Base-by-base conservation (phyloP, 495 filamentous ascomycete genomes). In the Aspergillus diversus region DNA sequence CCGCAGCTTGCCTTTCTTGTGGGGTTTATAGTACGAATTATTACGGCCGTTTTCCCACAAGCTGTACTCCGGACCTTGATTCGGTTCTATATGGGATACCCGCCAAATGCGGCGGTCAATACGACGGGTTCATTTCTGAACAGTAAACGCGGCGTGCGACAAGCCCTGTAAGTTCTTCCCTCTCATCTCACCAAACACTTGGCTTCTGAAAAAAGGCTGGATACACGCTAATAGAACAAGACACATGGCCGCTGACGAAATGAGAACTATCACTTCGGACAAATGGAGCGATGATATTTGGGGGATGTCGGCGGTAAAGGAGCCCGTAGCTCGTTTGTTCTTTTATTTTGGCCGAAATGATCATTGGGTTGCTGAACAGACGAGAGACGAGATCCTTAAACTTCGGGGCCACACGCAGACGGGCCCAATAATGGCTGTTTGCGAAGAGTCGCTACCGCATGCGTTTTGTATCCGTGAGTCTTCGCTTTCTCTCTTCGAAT, bases 341-440 rank as follows among this genome's bases (percentile, higher is more conserved):
- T 92, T 97, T 72, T 92, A 91, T 62, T 97, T 93, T 76, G 92
- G 86, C 3, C 69, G 85, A 39, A 72, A 81, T 65, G 93, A 97
- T 66, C 83, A 89, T 68, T 97, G 93, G 93, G 91, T 97, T 31
- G 89, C 89, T 1, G 79, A 91, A 57, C 75, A 83, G 72, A 88
- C 89, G 43, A 77, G 94, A 37, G 90, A 96, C 69, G 85, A 83
- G 55, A 84, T 97, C 58, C 89, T 97, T 64, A 79, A 75, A 31
- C 50, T 80, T 4, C 71, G 88, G 15, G 83, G 75, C 27, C 57
- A 61, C 43, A 71, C 77, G 37, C 69, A 71, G 43, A 76, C 81
- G 42, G 88, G 87, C 60, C 87, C 89, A 12, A 78, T 68, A 61
- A 89, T 96, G 82, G 68, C 90, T 58, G 81, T 97, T 67, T 91